Conservation (phyloP, 2,329 filamentous ascomycete species). For the Colletotrichum noveboracense region DNA sequence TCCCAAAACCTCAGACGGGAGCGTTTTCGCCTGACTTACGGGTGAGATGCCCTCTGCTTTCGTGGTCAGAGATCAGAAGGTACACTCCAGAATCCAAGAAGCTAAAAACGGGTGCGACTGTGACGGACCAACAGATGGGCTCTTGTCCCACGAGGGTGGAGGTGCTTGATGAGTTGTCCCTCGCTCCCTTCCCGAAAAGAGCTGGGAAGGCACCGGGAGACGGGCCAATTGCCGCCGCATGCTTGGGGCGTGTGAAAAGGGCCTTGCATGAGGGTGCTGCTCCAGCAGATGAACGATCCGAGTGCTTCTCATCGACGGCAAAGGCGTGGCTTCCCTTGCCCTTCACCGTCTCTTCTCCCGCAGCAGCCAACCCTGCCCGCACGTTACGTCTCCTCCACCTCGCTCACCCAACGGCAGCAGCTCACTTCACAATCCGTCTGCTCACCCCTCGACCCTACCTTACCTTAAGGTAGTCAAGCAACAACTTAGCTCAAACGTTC, state of each 20-base stretch:
- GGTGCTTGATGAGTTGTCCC: conserved; percentile 19
- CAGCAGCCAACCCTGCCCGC: neutral
- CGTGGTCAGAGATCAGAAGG: neutral
- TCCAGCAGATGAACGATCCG: neutral
- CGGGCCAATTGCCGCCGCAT: conserved; percentile 20
- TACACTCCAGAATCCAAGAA: neutral
- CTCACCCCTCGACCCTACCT: neutral
- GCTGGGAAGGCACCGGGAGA: conserved; percentile 2
- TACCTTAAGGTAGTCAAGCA: neutral
- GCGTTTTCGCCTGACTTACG: neutral
- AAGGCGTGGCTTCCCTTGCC: neutral
- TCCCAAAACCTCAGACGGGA: neutral
- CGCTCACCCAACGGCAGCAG: neutral
- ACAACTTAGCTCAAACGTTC: neutral
- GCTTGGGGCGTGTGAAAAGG: conserved; percentile 16
- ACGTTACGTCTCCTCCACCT: neutral
- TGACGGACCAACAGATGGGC: neutral
- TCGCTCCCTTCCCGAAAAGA: conserved; percentile 20
- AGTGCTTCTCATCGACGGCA: neutral
- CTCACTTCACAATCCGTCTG: neutral
- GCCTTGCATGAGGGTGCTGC: neutral
- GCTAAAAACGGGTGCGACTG: neutral
- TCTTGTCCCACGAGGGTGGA: conserved; percentile 15
- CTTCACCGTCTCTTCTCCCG: conserved; percentile 2
- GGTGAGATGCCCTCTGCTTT: neutral